These are phyloP conservation scores for Kwoniella mangroviensis DNA, from an alignment of 768 basidiomycete species.

Conservation along the genomic window DNA sequence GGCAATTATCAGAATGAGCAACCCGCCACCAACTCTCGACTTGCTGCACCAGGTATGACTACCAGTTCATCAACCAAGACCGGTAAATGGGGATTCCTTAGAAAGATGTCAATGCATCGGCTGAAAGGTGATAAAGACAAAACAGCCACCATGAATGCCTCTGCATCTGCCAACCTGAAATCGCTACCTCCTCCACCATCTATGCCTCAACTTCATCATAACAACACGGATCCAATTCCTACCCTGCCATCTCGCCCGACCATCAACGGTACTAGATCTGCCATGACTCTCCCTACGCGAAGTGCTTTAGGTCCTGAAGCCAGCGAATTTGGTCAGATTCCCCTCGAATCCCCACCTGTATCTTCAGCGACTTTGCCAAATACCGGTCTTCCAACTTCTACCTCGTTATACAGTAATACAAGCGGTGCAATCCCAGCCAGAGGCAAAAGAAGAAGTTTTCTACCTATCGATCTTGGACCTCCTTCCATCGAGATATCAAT, in stretches of 20 bases:
- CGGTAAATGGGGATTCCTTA: slow-evolving; percentile 90
- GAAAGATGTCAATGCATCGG: slow-evolving; percentile 98
- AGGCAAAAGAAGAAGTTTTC: slow-evolving; percentile 81
- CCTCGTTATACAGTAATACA: slow-evolving; percentile 14
- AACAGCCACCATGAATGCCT: slow-evolving; percentile 28
- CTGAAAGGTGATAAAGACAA: slow-evolving; percentile 63
- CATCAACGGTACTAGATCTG: slow-evolving; percentile 30
- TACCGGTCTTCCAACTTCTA: slow-evolving; percentile 26
- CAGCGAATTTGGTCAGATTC: slow-evolving; percentile 41
- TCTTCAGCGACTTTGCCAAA: slow-evolving; percentile 13
- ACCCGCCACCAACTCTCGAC: neutral
- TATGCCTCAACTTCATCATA: slow-evolving; percentile 30
- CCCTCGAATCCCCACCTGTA: neutral
- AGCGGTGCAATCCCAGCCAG: slow-evolving; percentile 57
- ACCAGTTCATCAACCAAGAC: slow-evolving; percentile 60
- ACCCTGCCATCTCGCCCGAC: slow-evolving; percentile 33
- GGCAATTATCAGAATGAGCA: slow-evolving; percentile 31
- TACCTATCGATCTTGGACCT: slow-evolving; percentile 74
- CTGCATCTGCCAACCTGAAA: slow-evolving; percentile 42
- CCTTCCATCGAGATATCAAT: slow-evolving; percentile 67
- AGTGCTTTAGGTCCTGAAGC: slow-evolving; percentile 18
- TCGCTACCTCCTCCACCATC: slow-evolving; percentile 32
- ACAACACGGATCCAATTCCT: slow-evolving; percentile 35
- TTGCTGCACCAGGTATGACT: slow-evolving; percentile 24
- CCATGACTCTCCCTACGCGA: slow-evolving; percentile 45